These are phyloP conservation scores for Kandelia obovata DNA, from an alignment of 345 rosid genomes.

Conservation along the genomic window DNA sequence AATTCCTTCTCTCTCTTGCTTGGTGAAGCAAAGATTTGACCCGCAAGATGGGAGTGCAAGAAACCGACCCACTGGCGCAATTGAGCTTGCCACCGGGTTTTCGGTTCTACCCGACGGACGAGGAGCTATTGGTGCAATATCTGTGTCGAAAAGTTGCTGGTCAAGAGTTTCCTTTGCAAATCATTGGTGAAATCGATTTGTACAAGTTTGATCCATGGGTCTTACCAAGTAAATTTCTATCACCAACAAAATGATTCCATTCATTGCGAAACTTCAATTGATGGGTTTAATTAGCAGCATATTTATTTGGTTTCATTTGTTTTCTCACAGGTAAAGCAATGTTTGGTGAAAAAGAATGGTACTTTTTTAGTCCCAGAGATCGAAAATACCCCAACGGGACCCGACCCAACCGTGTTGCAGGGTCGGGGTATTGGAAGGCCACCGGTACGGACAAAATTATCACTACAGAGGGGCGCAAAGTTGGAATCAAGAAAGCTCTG, in stretches of 20 bases:
- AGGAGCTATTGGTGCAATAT: conserved; percentile 88
- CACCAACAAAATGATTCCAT: background rate
- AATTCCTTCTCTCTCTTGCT: background rate
- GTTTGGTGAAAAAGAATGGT: conserved; percentile 96
- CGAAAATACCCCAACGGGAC: conserved; percentile 94
- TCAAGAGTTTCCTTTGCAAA: conserved; percentile 55
- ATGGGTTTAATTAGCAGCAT: background rate
- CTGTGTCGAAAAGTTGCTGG: conserved; percentile 83
- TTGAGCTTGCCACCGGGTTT: conserved; percentile 94
- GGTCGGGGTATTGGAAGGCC: conserved; percentile 97
- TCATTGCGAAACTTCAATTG: background rate
- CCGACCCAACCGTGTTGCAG: conserved; percentile 88
- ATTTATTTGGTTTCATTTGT: background rate
- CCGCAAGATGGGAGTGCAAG: conserved; percentile 58
- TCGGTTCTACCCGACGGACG: conserved; percentile 93
- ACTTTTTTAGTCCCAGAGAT: conserved; percentile 89
- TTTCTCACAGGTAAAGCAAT: conserved; percentile 62
- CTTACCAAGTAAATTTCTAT: conserved; percentile 53
- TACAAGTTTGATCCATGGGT: conserved; percentile 94
- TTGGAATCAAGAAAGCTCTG: conserved; percentile 89
- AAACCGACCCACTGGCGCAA: conserved; percentile 67
- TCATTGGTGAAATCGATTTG: conserved; percentile 82
- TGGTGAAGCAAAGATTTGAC: background rate
- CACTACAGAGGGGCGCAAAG: conserved; percentile 63
- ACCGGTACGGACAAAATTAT: conserved; percentile 91